These are phyloP conservation scores for Mycena citricolor DNA, from an alignment of 1,284 basidiomycete species.

Conservation along the genomic window DNA sequence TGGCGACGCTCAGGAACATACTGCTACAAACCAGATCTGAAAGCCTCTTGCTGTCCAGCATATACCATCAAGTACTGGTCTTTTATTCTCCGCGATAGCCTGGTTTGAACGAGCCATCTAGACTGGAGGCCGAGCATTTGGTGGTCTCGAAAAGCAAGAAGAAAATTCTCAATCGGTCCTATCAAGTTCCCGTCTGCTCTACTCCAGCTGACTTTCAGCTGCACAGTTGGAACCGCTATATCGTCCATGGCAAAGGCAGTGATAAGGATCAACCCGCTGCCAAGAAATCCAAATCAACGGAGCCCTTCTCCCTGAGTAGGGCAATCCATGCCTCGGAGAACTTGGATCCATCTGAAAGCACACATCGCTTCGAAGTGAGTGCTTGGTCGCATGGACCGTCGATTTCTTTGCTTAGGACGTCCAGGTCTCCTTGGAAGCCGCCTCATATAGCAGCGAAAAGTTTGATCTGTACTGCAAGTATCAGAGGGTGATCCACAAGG, in stretches of 20 bases:
- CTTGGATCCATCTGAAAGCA: constrained; percentile 28
- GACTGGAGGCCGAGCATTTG: constrained; percentile 75
- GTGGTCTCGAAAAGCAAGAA: constrained; percentile 78
- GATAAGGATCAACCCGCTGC: constrained; percentile 31
- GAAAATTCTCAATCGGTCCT: constrained; percentile 68
- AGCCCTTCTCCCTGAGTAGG: constrained; percentile 39
- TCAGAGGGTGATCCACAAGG: constrained; percentile 76
- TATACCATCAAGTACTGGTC: constrained; percentile 79
- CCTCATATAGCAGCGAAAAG: constrained; percentile 79
- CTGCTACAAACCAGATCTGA: constrained; percentile 84
- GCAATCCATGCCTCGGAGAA: constrained; percentile 52
- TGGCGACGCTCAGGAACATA: constrained; percentile 84
- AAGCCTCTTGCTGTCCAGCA: constrained; percentile 84
- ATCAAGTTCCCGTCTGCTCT: not conserved
- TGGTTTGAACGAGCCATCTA: constrained; percentile 29
- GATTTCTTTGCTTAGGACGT: too few relatives aligned
- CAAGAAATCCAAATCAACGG: constrained; percentile 26
- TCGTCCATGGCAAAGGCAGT: constrained; percentile 49
- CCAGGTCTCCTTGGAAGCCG: constrained; percentile 75
- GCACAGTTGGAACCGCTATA: constrained; percentile 73
- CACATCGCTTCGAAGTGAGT: constrained; percentile 54
- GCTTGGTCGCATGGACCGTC: constrained; percentile 4
- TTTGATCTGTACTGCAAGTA: constrained; percentile 76
- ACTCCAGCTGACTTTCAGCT: not conserved
- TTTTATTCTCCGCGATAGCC: constrained; percentile 5